Conservation (phyloP, 2,329 filamentous ascomycete genomes). For the Pseudohalonectria lignicola region DNA sequence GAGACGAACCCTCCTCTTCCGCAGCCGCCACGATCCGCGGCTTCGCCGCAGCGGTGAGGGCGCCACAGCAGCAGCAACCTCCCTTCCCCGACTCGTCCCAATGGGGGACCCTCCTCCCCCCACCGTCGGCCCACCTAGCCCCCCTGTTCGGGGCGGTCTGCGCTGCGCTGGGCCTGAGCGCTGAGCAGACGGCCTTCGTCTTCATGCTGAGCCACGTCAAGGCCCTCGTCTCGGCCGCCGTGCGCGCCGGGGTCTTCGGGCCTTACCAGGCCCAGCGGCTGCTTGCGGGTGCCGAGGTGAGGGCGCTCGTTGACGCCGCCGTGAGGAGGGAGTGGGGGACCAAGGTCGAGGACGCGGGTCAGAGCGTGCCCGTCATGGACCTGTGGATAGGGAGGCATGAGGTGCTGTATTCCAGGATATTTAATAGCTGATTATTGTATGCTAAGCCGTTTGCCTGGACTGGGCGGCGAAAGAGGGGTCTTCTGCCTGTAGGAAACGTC, state of each 20-base stretch:
- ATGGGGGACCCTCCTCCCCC: slow-evolving; percentile 24
- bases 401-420: slow-evolving; percentile 73
- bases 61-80: no score
- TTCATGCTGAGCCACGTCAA: slow-evolving; percentile 70
- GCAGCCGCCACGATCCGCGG: slow-evolving; percentile 1
- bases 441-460: slow-evolving; percentile 3
- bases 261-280: slow-evolving; percentile 71
- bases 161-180: slow-evolving; percentile 45
- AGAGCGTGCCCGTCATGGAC: slow-evolving; percentile 69
- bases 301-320: slow-evolving; percentile 42
- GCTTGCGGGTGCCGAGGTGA: slow-evolving; percentile 50
- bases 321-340: slow-evolving; percentile 50
- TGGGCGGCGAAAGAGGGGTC: background rate
- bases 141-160: slow-evolving; percentile 62
- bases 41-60: slow-evolving; percentile 19
- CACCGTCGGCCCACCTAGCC: slow-evolving; percentile 53
- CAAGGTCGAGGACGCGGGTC: slow-evolving; percentile 54
- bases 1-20: no score
- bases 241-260: slow-evolving; percentile 66
- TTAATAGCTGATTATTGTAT: slow-evolving; percentile 76
- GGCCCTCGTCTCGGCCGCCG: slow-evolving; percentile 64
- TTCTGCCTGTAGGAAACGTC: no score
- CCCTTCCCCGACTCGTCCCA: no score
- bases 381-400: slow-evolving; percentile 77
- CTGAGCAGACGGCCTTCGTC: slow-evolving; percentile 58